Percentiles rank a stretch among this genome's conserved stretches.
Evolutionary conservation across 805 yeast genomes (phyloP).

Genomic region (Candida wancherniae): DNA sequence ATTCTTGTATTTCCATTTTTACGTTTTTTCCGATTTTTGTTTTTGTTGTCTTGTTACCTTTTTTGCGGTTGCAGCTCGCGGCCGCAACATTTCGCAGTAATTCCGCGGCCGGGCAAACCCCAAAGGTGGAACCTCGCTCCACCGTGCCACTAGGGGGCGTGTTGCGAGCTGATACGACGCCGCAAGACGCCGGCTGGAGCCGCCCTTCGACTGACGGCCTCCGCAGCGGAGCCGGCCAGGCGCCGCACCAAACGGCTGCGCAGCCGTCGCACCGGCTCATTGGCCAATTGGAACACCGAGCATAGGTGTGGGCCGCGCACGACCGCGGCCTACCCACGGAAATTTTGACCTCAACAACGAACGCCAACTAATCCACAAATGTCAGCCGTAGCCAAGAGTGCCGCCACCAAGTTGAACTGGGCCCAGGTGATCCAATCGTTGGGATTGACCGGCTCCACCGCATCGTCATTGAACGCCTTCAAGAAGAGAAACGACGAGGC

Average conservation of each 20-base stretch:
- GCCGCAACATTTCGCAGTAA: too few relatives aligned
- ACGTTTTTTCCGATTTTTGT: too few relatives aligned
- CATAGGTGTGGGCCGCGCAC: slow-evolving; percentile 11
- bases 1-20: too few relatives aligned
- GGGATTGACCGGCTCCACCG: slow-evolving; percentile 91
- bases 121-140: too few relatives aligned
- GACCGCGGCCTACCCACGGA: slow-evolving; percentile 8
- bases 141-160: too few relatives aligned
- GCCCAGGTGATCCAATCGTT: slow-evolving; percentile 80
- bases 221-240: not conserved
- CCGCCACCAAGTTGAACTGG: slow-evolving; percentile 92
- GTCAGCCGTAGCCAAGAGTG: slow-evolving; percentile 47
- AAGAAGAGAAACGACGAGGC: slow-evolving; percentile 99
- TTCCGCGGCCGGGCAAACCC: too few relatives aligned
- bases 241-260: not conserved
- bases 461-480: slow-evolving; percentile 81
- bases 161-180: too few relatives aligned
- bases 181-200: too few relatives aligned
- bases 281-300: slow-evolving; percentile 16
- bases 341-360: slow-evolving; percentile 3
- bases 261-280: too few relatives aligned
- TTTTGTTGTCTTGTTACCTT: too few relatives aligned
- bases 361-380: slow-evolving; percentile 7
- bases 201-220: too few relatives aligned
- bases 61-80: too few relatives aligned